Evolutionary conservation across 176 grass and related monocot species (phyloP), one percentile per base, ranked within the genome.

Genomic region (Ensete glaucum): DNA sequence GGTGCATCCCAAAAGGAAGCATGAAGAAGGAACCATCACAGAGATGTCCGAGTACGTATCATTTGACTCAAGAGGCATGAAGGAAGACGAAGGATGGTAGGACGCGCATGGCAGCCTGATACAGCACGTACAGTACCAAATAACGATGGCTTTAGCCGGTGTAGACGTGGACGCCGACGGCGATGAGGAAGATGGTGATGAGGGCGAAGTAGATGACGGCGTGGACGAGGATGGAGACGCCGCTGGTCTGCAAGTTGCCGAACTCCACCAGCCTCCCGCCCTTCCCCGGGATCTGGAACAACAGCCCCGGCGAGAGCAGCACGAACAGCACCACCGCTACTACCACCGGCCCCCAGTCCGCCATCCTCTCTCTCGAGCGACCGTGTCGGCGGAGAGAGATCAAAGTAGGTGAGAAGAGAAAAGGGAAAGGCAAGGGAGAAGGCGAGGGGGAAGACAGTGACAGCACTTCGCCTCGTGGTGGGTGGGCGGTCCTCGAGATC

Each of bases 161-260:
- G 68, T 71, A 51, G 43, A 71, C 49, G 43, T 71, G 68, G 19
- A 71, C 68, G 17, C 49, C 43, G 29, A 52, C 14, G 14, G 43
- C 68, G 19, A 71, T 49, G 68, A 71, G 68, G 68, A 71, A 71
- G 68, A 71, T 17, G 49, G 68, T 21, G 9, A 52, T 71, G 68
- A 71, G 49, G 68, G 68, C 16, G 43, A 71, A 51, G 68, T 52
- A 71, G 68, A 71, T 71, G 69, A 71, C 51, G 69, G 69, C 34
- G 17, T 71, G 68, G 34, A 51, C 48, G 68, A 71, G 68, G 14
- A 71, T 71, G 34, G 43, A 71, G 29, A 27, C 16, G 68, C 48
- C 12, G 29, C 68, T 50, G 5, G 68, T 71, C 2, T 71, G 68
- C 13, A 71, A 51, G 68, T 71, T 71, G 68, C 68, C 17, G 48